A percentile compares a stretch with the other conserved stretches of the same genome.
phyloP scores from a whole-genome alignment of 2,329 filamentous ascomycete species.

The Calonectria honghensis region DNA sequence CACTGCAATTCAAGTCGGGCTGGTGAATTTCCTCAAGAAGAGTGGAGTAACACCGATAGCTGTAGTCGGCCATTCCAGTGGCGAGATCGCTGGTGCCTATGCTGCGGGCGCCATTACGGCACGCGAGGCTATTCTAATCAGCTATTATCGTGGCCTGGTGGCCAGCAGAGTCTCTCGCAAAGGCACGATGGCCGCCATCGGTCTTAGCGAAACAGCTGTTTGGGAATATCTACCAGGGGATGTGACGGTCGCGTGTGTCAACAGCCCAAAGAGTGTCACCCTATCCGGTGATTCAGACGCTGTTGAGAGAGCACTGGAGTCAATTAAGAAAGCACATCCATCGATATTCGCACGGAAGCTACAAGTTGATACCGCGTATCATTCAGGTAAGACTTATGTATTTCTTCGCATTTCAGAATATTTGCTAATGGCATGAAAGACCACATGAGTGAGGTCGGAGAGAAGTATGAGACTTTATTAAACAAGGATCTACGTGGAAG shows the following conservation, averaged over 20 bases:
- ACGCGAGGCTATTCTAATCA: background rate
- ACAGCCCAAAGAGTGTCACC: constrained; percentile 60
- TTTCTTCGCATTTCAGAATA: background rate
- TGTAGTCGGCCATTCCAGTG: background rate
- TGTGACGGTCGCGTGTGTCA: constrained; percentile 61
- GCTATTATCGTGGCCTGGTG: constrained; percentile 12
- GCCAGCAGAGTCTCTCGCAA: constrained; percentile 3
- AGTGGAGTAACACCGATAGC: background rate
- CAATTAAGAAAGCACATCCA: background rate
- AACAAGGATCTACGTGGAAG: background rate
- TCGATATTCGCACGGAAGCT: background rate
- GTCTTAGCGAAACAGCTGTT: constrained; percentile 57
- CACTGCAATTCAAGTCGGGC: constrained; percentile 3
- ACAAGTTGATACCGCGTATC: background rate
- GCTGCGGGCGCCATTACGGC: background rate
- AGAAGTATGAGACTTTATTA: background rate
- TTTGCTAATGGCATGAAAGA: background rate
- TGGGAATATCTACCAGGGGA: constrained; percentile 51
- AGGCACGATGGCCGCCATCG: constrained; percentile 64
- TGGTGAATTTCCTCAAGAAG: background rate
- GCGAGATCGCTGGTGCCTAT: background rate
- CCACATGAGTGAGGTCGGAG: background rate
- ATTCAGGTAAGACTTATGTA: background rate
- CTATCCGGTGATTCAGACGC: constrained; percentile 12
- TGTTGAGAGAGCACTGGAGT: background rate